phyloP scores from a whole-genome alignment of 1,139 yeast species.

The Blastobotrys arbuscula region DNA sequence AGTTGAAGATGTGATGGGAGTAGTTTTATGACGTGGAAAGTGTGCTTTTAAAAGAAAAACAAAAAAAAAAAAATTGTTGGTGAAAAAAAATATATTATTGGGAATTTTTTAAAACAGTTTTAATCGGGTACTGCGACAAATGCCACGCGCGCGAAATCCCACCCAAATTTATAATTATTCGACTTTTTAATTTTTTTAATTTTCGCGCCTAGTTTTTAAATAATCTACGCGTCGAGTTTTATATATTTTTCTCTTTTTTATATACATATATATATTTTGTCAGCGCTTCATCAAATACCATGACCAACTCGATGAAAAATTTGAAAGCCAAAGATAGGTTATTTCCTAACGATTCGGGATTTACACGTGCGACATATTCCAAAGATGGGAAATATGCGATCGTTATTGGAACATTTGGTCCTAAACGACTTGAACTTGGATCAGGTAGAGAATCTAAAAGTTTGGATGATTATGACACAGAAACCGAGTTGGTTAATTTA shows the following conservation, averaged over 20 bases:
- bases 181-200: too few species aligned
- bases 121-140: background rate
- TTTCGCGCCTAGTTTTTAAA: too few species aligned
- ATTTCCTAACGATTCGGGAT: conserved; percentile 35
- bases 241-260: too few species aligned
- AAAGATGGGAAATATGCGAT: conserved; percentile 32
- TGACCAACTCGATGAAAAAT: background rate
- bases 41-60: too few species aligned
- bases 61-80: background rate
- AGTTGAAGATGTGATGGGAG: background rate
- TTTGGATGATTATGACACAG: conserved; percentile 31
- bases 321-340: background rate
- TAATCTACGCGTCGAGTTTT: too few species aligned
- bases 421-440: conserved; percentile 34
- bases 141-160: too few species aligned
- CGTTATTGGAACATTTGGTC: conserved; percentile 36
- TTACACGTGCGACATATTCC: conserved; percentile 33
- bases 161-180: too few species aligned
- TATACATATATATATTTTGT: too few species aligned
- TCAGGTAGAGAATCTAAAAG: conserved; percentile 28
- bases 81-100: background rate
- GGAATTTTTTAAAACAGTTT: background rate
- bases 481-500: conserved; percentile 20
- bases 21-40: background rate
- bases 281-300: background rate